These are phyloP conservation scores for Phytophthora pistaciae DNA, from an alignment of 352 stramenopile genomes.

Conservation along the genomic window DNA sequence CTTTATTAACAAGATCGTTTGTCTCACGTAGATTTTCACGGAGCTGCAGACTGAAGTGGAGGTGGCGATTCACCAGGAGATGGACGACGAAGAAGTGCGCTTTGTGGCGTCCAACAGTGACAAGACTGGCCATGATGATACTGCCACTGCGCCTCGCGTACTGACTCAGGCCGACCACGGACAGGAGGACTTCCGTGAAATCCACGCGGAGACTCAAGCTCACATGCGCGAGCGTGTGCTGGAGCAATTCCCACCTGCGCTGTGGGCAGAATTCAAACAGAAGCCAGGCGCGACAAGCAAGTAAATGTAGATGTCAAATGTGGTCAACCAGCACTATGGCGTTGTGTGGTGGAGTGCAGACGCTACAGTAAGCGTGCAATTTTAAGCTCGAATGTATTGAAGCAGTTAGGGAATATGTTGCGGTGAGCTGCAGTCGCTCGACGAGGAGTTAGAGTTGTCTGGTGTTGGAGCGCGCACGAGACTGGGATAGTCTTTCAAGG, in stretches of 20 bases:
- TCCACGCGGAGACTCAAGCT: constrained; percentile 62
- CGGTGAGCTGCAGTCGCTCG: background rate
- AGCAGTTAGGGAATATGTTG: background rate
- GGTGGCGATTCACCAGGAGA: constrained; percentile 55
- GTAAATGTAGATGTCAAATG: constrained; percentile 19
- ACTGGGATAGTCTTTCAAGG: constrained; percentile 13
- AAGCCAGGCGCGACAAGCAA: constrained; percentile 22
- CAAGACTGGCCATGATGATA: constrained; percentile 1
- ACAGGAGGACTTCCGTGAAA: constrained; percentile 57
- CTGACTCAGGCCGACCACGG: constrained; percentile 66
- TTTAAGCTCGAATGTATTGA: background rate
- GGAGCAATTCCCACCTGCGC: constrained; percentile 60
- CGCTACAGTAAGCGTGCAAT: too few relatives aligned
- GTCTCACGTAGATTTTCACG: constrained; percentile 63
- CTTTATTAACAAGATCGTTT: background rate
- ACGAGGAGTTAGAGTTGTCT: background rate
- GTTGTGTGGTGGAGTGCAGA: constrained; percentile 6
- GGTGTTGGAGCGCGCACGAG: background rate
- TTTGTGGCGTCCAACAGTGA: constrained; percentile 40
- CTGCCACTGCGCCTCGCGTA: constrained; percentile 31
- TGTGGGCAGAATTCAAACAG: constrained; percentile 75
- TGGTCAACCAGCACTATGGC: constrained; percentile 6
- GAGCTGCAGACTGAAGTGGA: constrained; percentile 54
- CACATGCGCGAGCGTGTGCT: constrained; percentile 74
- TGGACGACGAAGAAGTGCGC: constrained; percentile 61